Percentiles rank a stretch among this genome's conserved stretches.
Conservation (phyloP, 164 flowering plant genomes). For the Malania oleifera region DNA sequence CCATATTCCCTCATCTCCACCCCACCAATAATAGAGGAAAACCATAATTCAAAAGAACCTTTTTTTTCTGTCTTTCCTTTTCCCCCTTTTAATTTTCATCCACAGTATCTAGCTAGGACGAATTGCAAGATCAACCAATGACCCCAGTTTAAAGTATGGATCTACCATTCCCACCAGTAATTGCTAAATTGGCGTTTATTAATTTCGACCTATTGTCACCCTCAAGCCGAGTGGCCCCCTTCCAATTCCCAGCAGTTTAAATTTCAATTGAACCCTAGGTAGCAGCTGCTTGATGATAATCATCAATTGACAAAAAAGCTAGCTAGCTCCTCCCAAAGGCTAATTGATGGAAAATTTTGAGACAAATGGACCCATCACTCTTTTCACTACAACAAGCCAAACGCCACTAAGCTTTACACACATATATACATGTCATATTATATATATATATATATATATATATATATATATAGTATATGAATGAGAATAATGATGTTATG, state of each 20-base stretch:
- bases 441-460: slow-evolving; percentile 5
- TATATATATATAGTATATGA: slow-evolving; percentile 4
- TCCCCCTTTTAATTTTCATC: too few species aligned
- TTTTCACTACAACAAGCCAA: slow-evolving; percentile 55
- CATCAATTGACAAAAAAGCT: slow-evolving; percentile 7
- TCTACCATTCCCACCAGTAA: slow-evolving; percentile 3
- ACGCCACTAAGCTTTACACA: slow-evolving; percentile 26
- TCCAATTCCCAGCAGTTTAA: slow-evolving; percentile 10
- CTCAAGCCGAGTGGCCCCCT: background rate
- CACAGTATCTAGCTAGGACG: slow-evolving; percentile 21
- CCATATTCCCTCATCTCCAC: slow-evolving; percentile 2
- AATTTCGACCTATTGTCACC: slow-evolving; percentile 13
- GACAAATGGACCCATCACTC: slow-evolving; percentile 42
- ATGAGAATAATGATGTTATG: slow-evolving; percentile 38
- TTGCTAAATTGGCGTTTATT: slow-evolving; percentile 11
- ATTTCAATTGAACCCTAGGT: slow-evolving; percentile 11
- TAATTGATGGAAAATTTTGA: slow-evolving; percentile 55
- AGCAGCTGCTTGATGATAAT: slow-evolving; percentile 13
- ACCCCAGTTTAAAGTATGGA: slow-evolving; percentile 18
- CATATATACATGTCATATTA: background rate
- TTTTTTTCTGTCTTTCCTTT: too few species aligned
- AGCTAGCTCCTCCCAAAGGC: slow-evolving; percentile 16
- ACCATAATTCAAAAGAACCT: slow-evolving; percentile 16
- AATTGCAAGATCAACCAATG: slow-evolving; percentile 19
- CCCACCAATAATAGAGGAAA: slow-evolving; percentile 28